These are phyloP conservation scores for Achlya hypogyna DNA, from an alignment of 352 stramenopile genomes.

Conservation along the genomic window DNA sequence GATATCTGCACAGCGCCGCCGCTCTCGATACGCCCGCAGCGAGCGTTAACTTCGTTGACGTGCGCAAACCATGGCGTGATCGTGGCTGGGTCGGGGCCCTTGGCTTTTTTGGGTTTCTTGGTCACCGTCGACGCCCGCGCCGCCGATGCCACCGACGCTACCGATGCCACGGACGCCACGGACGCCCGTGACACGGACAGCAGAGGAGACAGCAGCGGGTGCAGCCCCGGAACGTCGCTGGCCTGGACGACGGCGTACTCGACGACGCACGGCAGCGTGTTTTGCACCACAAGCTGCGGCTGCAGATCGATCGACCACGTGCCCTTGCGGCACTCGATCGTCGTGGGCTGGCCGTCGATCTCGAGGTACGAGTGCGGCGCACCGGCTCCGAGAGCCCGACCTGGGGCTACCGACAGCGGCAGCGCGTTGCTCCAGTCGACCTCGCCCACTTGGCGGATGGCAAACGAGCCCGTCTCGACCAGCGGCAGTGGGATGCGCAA, in stretches of 20 bases:
- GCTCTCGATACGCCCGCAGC: conserved; percentile 63
- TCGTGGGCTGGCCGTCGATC: conserved; percentile 80
- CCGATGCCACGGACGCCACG: conserved; percentile 29
- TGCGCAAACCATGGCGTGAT: conserved; percentile 32
- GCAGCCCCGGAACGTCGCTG: conserved; percentile 51
- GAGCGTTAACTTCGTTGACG: conserved; percentile 71
- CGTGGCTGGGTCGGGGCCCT: not conserved
- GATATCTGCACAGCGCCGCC: conserved; percentile 76
- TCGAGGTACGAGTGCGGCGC: conserved; percentile 34
- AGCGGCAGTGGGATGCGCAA: conserved; percentile 70
- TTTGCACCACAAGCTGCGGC: conserved; percentile 71
- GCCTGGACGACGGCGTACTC: conserved; percentile 80
- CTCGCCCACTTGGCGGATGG: conserved; percentile 77
- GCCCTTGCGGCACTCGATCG: conserved; percentile 58
- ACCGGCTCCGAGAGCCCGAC: conserved; percentile 21
- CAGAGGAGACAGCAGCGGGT: conserved; percentile 46
- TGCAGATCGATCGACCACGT: conserved; percentile 74
- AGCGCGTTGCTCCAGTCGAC: conserved; percentile 78
- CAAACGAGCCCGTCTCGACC: conserved; percentile 55
- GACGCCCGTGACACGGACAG: conserved; percentile 19
- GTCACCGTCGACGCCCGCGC: conserved; percentile 29
- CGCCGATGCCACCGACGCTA: not conserved
- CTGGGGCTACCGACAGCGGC: conserved; percentile 47
- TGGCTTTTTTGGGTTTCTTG: not conserved
- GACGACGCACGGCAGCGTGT: conserved; percentile 69